Conservation (phyloP, 345 rosid species). For the Populus pruinosa region DNA sequence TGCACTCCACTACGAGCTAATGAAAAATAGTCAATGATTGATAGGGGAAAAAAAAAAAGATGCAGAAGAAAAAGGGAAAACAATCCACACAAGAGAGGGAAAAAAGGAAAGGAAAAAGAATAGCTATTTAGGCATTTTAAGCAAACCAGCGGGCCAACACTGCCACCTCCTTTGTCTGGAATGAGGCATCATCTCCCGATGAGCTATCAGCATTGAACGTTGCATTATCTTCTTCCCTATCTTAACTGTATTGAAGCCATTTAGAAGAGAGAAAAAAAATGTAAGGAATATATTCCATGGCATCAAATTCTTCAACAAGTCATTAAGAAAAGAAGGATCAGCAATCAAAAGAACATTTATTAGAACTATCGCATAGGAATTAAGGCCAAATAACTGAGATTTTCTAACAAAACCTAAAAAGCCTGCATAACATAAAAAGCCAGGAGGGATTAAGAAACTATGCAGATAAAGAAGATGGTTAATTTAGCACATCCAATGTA, state of each 20-base stretch:
- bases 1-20: too few species aligned
- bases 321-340: neutral
- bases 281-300: neutral
- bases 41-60: too few species aligned
- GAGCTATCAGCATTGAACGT: slow-evolving; percentile 72
- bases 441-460: neutral
- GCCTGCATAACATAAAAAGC: neutral
- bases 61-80: too few species aligned
- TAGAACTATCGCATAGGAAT: neutral
- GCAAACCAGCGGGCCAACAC: slow-evolving; percentile 80
- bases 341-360: neutral
- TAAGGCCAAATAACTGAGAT: neutral
- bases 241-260: slow-evolving; percentile 50
- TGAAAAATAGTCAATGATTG: too few species aligned
- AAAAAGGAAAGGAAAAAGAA: neutral
- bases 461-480: neutral
- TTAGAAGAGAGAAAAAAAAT: neutral
- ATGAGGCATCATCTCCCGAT: slow-evolving; percentile 84
- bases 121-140: neutral
- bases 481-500: neutral
- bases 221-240: slow-evolving; percentile 78
- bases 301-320: neutral
- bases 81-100: neutral
- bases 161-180: slow-evolving; percentile 70
- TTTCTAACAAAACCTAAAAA: neutral